Base-by-base conservation (phyloP, 768 basidiomycete genomes). In the Termitomyces sp. region DNA sequence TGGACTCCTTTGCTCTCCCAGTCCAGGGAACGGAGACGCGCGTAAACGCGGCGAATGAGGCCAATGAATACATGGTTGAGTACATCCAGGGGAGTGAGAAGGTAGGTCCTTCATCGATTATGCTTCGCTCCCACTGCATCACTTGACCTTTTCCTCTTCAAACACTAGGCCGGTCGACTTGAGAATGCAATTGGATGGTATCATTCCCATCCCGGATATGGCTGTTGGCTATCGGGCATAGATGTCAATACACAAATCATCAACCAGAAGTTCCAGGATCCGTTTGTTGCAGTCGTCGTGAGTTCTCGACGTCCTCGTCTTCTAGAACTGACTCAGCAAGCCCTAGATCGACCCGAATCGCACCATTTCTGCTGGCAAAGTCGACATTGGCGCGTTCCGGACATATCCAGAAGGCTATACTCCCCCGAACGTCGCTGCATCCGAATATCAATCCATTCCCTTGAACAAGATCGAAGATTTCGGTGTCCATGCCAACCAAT, bases 151-250 rank as follows among this genome's bases (percentile, higher is more conserved):
- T 36, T 22, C 15, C 0, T 35, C 12, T 50, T 27, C 47, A 51
- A 15, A 16, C 25, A 18, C 6, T 43, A 97, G 85, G 94, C 91
- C 13, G 89, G 87, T 48, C 76, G 94, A 64, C 76, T 84, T 45
- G 94, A 96, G 68, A 85, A 94, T 66, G 87, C 85, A 7, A 90
- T 95, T 60, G 94, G 94, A n/a, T 96, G 94, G 94, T 97, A 97
- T 68, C 94, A 97, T 69, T 96, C 94, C 15, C 97, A 99, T 74
- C 97, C 97, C 5, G 97, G 97, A 13, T 99, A 98, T 67, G 97
- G 97, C 16, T 99, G 97, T 70, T 99, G 97, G 97, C 75, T 99
- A 9, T 98, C 95, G 12, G 97, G 97, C 23, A 98, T 99, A 72
- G 97, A 99, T 64, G 97, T 98, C 55, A 91, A 89, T 67, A 99